phyloP scores from a whole-genome alignment of 176 grass and related monocot species.

The Thinopyrum elongatum region DNA sequence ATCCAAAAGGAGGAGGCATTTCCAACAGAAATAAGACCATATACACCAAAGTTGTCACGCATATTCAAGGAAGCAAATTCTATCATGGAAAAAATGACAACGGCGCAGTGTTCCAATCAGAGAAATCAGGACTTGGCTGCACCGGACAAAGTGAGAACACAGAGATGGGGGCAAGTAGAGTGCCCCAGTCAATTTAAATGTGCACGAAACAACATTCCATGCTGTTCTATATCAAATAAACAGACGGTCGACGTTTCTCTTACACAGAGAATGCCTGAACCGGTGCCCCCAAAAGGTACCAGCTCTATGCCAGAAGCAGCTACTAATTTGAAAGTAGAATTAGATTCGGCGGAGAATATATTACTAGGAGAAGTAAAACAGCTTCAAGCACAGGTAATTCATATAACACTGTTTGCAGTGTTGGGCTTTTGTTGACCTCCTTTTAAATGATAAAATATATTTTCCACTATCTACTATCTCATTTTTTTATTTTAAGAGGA shows the following conservation, averaged over 20 bases:
- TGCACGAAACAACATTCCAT: constrained; percentile 25
- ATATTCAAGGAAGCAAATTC: constrained; percentile 67
- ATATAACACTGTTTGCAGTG: background rate
- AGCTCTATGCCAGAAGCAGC: constrained; percentile 20
- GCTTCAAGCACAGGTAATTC: constrained; percentile 70
- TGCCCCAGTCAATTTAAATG: constrained; percentile 64
- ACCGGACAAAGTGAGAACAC: constrained; percentile 18
- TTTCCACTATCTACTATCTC: background rate
- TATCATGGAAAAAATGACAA: constrained; percentile 52
- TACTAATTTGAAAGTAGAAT: constrained; percentile 36
- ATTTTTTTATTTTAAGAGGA: background rate
- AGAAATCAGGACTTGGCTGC: constrained; percentile 32
- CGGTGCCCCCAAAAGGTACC: background rate
- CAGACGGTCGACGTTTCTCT: background rate
- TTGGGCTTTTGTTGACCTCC: background rate
- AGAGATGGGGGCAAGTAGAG: constrained; percentile 77
- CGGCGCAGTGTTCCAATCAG: constrained; percentile 31
- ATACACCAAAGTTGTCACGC: constrained; percentile 65
- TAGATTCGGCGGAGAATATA: constrained; percentile 56
- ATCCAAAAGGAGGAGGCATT: constrained; percentile 42
- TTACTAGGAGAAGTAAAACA: constrained; percentile 60
- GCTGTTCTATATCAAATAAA: constrained; percentile 10
- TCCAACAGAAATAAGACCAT: constrained; percentile 48
- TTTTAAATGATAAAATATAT: background rate
- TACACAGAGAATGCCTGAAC: constrained; percentile 1